Percentiles rank a stretch among this genome's conserved stretches.
Evolutionary conservation across 1,139 yeast species (phyloP).

Genomic region (Eremothecium coryli): DNA sequence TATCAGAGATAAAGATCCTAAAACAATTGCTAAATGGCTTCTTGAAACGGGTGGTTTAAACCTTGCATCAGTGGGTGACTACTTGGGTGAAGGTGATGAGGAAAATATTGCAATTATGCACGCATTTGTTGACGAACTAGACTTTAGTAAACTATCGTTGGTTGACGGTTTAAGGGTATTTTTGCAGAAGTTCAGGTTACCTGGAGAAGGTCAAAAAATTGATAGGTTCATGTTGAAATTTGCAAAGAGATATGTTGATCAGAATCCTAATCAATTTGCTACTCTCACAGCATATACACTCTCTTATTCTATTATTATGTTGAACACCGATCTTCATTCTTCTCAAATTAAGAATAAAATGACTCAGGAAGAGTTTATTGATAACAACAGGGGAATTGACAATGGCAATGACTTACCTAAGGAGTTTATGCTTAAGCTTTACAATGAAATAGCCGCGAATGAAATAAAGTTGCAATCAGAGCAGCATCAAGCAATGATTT

Average conservation of each 20-base stretch:
- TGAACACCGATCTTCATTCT: conserved; percentile 91
- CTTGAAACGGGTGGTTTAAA: conserved; percentile 73
- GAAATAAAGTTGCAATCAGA: conserved; percentile 90
- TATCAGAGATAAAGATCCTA: conserved; percentile 51
- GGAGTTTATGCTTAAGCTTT: conserved; percentile 60
- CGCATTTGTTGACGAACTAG: conserved; percentile 83
- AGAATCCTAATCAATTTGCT: conserved; percentile 76
- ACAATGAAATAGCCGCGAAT: conserved; percentile 63
- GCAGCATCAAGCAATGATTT: conserved; percentile 82
- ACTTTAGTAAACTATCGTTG: conserved; percentile 58
- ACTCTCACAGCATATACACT: conserved; percentile 92
- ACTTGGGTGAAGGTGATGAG: conserved; percentile 81
- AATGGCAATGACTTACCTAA: conserved; percentile 79
- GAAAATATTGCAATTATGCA: conserved; percentile 79
- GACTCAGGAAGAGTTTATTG: conserved; percentile 78
- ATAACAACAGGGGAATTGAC: conserved; percentile 87
- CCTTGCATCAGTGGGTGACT: conserved; percentile 82
- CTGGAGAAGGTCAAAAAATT: conserved; percentile 97
- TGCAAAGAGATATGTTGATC: conserved; percentile 84
- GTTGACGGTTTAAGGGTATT: conserved; percentile 81
- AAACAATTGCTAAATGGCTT: conserved; percentile 64
- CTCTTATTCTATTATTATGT: conserved; percentile 85
- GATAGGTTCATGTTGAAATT: conserved; percentile 94
- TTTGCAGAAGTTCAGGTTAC: conserved; percentile 81
- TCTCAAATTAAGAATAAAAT: conserved; percentile 76